These are phyloP conservation scores for Schizochytrium sp. DNA, from an alignment of 108 stramenopile genomes.

Conservation along the genomic window DNA sequence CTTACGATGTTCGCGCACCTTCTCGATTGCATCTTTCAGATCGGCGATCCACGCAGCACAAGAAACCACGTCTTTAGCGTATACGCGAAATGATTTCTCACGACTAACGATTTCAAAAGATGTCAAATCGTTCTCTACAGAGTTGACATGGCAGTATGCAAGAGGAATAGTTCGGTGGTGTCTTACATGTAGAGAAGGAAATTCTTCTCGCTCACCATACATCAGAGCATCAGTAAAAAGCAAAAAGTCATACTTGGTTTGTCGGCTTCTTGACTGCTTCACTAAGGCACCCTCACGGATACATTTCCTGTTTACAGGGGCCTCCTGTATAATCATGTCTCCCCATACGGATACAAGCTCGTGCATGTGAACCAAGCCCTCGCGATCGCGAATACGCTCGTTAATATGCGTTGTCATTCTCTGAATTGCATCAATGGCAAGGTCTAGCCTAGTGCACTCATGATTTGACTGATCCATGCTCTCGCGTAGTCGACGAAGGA, in stretches of 20 bases:
- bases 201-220: slow-evolving; percentile 25
- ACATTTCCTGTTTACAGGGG: neutral
- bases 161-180: slow-evolving; percentile 26
- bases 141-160: neutral
- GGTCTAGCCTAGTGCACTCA: neutral
- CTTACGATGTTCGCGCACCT: neutral
- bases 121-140: neutral
- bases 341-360: slow-evolving; percentile 36
- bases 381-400: neutral
- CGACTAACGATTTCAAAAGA: slow-evolving; percentile 37
- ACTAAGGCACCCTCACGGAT: neutral
- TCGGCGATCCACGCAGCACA: neutral
- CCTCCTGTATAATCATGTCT: neutral
- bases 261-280: slow-evolving; percentile 4
- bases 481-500: neutral
- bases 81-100: slow-evolving; percentile 56
- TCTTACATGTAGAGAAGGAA: neutral
- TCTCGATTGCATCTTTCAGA: neutral
- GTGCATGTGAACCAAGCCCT: slow-evolving; percentile 27
- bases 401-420: slow-evolving; percentile 2
- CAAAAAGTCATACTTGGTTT: slow-evolving; percentile 15
- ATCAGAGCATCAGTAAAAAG: slow-evolving; percentile 31
- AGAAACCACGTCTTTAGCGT: neutral
- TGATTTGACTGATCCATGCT: neutral
- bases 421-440: slow-evolving; percentile 22